Conservation (phyloP, 257 asterid genomes). For the Nicotiana attenuata region DNA sequence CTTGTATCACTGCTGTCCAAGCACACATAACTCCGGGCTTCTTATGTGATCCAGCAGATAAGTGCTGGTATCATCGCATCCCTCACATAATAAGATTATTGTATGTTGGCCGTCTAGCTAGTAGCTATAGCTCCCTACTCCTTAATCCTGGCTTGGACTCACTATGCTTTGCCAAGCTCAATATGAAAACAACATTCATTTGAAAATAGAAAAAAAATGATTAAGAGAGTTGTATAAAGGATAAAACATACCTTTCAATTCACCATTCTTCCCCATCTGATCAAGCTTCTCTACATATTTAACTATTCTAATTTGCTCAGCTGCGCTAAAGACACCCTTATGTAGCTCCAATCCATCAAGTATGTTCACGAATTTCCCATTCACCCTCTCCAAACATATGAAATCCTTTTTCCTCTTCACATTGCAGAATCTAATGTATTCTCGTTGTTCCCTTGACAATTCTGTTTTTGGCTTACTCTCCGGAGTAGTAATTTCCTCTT, state of each 20-base stretch:
- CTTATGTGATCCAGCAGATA: background rate
- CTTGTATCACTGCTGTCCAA: background rate
- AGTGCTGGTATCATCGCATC: background rate
- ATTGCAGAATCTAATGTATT: constrained; percentile 31
- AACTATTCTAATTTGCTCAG: constrained; percentile 42
- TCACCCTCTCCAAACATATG: constrained; percentile 33
- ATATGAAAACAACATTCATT: background rate
- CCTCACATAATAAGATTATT: background rate
- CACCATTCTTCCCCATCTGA: constrained; percentile 40
- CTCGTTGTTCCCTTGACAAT: constrained; percentile 40
- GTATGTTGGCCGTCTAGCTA: background rate
- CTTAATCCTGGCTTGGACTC: background rate
- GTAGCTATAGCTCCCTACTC: background rate
- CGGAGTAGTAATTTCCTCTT: constrained; percentile 21
- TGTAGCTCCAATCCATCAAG: constrained; percentile 44
- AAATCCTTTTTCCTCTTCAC: constrained; percentile 35
- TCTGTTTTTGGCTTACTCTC: constrained; percentile 41
- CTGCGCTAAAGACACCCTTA: constrained; percentile 38
- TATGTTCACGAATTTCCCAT: constrained; percentile 34
- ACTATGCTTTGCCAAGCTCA: background rate
- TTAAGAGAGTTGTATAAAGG: background rate
- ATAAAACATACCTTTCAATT: constrained; percentile 28
- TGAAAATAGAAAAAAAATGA: background rate
- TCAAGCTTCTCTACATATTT: constrained; percentile 26
- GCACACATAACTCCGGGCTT: background rate